Conservation (phyloP, 352 stramenopile species). For the Globisporangium cederbergense region DNA sequence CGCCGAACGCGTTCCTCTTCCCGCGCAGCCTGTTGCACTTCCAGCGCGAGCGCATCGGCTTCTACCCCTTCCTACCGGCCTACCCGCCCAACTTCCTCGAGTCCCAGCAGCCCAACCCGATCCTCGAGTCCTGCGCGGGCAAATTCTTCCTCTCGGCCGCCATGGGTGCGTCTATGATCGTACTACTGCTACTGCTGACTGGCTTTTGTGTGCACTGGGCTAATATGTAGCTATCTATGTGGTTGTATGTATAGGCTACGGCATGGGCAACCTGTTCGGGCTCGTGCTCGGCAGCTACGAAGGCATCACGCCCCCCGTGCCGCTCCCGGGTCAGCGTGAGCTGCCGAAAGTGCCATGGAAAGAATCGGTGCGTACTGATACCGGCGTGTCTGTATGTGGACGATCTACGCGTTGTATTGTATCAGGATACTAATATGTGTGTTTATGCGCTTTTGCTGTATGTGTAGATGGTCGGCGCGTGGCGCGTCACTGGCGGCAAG, state of each 20-base stretch:
- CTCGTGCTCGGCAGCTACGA: constrained; percentile 82
- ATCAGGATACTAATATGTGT: neutral
- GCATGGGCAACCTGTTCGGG: constrained; percentile 78
- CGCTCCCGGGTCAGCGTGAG: constrained; percentile 74
- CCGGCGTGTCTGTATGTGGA: neutral
- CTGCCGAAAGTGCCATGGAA: constrained; percentile 75
- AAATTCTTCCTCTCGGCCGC: constrained; percentile 80
- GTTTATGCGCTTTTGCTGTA: neutral
- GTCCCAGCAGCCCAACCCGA: constrained; percentile 65
- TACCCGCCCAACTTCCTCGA: constrained; percentile 66
- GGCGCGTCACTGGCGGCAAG: constrained; percentile 68
- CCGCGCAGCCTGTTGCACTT: constrained; percentile 49
- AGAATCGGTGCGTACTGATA: constrained; percentile 46
- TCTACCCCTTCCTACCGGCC: constrained; percentile 70
- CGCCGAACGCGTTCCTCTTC: constrained; percentile 82
- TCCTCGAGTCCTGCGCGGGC: constrained; percentile 73
- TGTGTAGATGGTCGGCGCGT: constrained; percentile 54
- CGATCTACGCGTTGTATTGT: neutral
- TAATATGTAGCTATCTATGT: constrained; percentile 3
- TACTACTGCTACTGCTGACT: neutral
- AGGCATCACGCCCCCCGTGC: constrained; percentile 78
- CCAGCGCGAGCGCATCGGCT: constrained; percentile 39
- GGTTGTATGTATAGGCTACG: constrained; percentile 44
- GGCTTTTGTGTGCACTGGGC: neutral
- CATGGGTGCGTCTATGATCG: constrained; percentile 48